A percentile compares a stretch with the other conserved stretches of the same genome.
phyloP scores from a whole-genome alignment of 208 protist species.

The Leishmania turanica region DNA sequence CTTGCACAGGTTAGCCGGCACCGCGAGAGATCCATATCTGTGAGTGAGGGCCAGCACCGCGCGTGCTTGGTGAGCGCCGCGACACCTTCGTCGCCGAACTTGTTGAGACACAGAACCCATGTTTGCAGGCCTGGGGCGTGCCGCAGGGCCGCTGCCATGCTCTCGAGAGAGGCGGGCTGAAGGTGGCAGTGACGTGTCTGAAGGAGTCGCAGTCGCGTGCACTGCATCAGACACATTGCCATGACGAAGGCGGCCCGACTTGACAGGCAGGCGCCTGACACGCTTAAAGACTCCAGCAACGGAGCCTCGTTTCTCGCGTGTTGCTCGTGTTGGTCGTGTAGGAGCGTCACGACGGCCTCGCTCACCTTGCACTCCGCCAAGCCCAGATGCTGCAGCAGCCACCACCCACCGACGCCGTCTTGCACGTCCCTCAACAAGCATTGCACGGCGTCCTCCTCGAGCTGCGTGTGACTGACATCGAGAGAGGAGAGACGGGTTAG shows the following conservation, averaged over 20 bases:
- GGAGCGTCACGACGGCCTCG: constrained; percentile 33
- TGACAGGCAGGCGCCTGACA: constrained; percentile 53
- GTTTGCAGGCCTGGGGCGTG: constrained; percentile 33
- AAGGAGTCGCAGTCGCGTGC: constrained; percentile 38
- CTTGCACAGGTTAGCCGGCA: constrained; percentile 63
- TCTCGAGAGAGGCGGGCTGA: constrained; percentile 23
- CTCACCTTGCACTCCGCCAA: constrained; percentile 57
- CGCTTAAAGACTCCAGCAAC: constrained; percentile 42
- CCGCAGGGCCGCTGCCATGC: constrained; percentile 40
- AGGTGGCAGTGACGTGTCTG: constrained; percentile 70
- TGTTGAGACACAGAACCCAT: constrained; percentile 66
- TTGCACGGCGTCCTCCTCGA: constrained; percentile 45
- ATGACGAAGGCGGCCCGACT: constrained; percentile 50
- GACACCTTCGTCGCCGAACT: constrained; percentile 54
- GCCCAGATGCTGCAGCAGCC: constrained; percentile 47
- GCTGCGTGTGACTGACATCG: constrained; percentile 48
- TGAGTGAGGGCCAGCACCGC: constrained; percentile 53
- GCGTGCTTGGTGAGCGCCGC: constrained; percentile 32
- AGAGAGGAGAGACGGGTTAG: constrained; percentile 30
- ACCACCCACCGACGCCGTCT: constrained; percentile 55
- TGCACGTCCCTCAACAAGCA: constrained; percentile 38
- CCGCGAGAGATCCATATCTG: constrained; percentile 63
- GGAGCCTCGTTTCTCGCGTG: constrained; percentile 4
- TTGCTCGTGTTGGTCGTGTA: constrained; percentile 29
- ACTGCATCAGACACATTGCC: constrained; percentile 46